phyloP scores from a whole-genome alignment of 106 monocot species.

The Acorus calamus region DNA sequence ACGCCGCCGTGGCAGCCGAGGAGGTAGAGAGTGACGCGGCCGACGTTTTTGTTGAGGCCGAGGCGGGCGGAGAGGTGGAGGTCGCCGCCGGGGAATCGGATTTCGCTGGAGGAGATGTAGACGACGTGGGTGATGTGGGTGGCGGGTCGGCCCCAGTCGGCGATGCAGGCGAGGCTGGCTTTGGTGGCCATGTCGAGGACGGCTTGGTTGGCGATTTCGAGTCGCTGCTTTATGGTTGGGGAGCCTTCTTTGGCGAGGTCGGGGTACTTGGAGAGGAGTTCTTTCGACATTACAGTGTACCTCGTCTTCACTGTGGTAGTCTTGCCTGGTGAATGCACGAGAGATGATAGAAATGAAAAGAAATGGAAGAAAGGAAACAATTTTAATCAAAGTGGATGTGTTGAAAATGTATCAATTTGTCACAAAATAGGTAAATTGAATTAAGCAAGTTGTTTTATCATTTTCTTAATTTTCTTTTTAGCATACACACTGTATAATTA shows the following conservation, averaged over 20 bases:
- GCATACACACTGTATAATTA: no score
- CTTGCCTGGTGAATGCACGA: slow-evolving; percentile 29
- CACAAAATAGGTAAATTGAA: no score
- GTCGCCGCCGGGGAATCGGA: slow-evolving; percentile 78
- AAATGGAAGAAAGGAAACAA: no score
- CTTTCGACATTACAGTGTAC: slow-evolving; percentile 58
- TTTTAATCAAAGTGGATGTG: no score
- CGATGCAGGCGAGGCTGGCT: slow-evolving; percentile 39
- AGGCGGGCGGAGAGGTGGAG: slow-evolving; percentile 46
- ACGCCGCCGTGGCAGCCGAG: slow-evolving; percentile 80
- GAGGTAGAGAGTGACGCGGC: slow-evolving; percentile 55
- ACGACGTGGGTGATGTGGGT: slow-evolving; percentile 73
- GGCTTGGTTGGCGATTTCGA: slow-evolving; percentile 55
- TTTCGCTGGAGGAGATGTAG: slow-evolving; percentile 75
- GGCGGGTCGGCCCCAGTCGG: slow-evolving; percentile 38
- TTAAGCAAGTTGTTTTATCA: no score
- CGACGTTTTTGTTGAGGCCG: slow-evolving; percentile 31
- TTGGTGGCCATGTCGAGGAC: slow-evolving; percentile 45
- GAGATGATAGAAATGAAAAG: no score
- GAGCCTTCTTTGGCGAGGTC: slow-evolving; percentile 47
- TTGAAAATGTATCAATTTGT: no score
- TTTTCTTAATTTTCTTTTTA: no score
- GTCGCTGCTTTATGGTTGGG: slow-evolving; percentile 56
- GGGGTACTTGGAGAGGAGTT: slow-evolving; percentile 68
- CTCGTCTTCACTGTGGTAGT: slow-evolving; percentile 77